These are phyloP conservation scores for Aspergillus quadrilineatus DNA, from an alignment of 2,329 filamentous ascomycete genomes.

Conservation along the genomic window DNA sequence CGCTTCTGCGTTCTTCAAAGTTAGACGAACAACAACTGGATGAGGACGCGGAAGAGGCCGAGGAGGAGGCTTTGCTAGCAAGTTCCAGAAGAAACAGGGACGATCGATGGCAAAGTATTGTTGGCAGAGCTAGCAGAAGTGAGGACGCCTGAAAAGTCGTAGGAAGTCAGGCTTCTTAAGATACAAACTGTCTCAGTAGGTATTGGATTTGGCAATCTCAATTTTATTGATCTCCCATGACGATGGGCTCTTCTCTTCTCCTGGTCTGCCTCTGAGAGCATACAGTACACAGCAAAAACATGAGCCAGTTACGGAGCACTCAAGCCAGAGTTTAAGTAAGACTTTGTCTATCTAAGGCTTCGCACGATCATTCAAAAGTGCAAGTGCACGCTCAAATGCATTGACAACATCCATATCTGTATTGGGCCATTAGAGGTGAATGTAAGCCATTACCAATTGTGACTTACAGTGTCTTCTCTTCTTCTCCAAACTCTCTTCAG, in stretches of 20 bases:
- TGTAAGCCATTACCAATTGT: not conserved
- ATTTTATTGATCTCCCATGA: too few species aligned
- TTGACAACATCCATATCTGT: constrained; percentile 46
- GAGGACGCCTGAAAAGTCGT: constrained; percentile 8
- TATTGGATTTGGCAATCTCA: too few species aligned
- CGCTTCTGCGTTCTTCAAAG: constrained; percentile 76
- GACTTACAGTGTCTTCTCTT: constrained; percentile 77
- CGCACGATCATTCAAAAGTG: constrained; percentile 40
- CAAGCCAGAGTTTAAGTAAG: not conserved
- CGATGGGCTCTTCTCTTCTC: too few species aligned
- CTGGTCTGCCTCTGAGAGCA: too few species aligned
- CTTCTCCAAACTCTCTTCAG: constrained; percentile 68
- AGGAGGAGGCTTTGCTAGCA: constrained; percentile 88
- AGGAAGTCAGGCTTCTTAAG: not conserved
- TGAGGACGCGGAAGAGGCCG: constrained; percentile 84
- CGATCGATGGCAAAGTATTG: constrained; percentile 86
- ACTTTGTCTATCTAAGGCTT: constrained; percentile 15
- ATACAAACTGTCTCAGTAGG: not conserved
- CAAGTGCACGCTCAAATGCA: constrained; percentile 50
- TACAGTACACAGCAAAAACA: too few species aligned
- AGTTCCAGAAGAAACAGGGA: constrained; percentile 79
- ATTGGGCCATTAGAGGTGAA: constrained; percentile 15
- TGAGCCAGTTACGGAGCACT: not conserved
- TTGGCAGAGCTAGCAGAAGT: constrained; percentile 51
- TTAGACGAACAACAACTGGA: constrained; percentile 76